Evolutionary conservation across 768 basidiomycete species (phyloP).

Genomic region (Xanthoconium stramineum): DNA sequence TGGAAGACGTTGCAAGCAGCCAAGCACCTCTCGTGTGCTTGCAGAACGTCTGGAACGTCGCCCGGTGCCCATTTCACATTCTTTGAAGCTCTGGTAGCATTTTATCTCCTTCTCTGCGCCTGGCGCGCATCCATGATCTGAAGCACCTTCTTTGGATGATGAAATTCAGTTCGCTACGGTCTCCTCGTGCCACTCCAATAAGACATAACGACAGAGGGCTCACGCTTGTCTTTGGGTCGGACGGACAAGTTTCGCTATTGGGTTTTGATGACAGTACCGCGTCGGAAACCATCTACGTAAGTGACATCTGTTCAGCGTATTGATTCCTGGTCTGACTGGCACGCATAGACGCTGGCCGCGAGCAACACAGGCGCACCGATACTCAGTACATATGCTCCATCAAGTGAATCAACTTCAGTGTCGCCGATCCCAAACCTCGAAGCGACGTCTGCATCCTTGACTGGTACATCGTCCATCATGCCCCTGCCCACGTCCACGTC

Average conservation of each 20-base stretch:
- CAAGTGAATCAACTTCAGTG: not conserved
- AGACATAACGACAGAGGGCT: slow-evolving; percentile 18
- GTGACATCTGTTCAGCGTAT: not conserved
- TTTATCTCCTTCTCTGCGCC: slow-evolving; percentile 20
- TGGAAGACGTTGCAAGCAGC: not conserved
- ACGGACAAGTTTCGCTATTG: slow-evolving; percentile 28
- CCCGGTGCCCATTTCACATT: slow-evolving; percentile 1
- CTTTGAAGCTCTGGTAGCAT: slow-evolving; percentile 18
- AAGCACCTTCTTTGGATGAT: slow-evolving; percentile 16
- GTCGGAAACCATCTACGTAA: slow-evolving; percentile 3
- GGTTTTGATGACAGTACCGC: slow-evolving; percentile 10
- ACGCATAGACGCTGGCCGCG: slow-evolving; percentile 6
- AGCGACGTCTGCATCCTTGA: slow-evolving; percentile 14
- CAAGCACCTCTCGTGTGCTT: not conserved
- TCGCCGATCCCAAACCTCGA: slow-evolving; percentile 18
- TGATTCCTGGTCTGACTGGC: not conserved
- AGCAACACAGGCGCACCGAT: not conserved
- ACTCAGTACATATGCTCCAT: not conserved
- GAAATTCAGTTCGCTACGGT: slow-evolving; percentile 10
- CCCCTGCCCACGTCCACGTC: not conserved
- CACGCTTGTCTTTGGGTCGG: slow-evolving; percentile 26
- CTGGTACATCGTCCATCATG: not conserved
- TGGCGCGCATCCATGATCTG: slow-evolving; percentile 28
- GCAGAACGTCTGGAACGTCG: slow-evolving; percentile 3
- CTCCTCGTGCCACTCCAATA: slow-evolving; percentile 6